These are phyloP conservation scores for Amanita rimosa DNA, from an alignment of 768 basidiomycete genomes.

Conservation along the genomic window DNA sequence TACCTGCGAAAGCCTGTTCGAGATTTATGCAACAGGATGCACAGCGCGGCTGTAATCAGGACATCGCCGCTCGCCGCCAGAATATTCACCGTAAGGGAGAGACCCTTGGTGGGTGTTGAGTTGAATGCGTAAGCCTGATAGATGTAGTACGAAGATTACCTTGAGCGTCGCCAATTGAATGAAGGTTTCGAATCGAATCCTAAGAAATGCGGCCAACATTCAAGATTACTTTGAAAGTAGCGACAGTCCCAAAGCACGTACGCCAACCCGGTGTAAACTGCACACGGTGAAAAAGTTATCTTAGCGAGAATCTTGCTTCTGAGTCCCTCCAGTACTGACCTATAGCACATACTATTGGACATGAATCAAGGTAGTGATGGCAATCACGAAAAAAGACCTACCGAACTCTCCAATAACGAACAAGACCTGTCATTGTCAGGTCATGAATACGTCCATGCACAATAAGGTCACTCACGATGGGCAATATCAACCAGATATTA, in stretches of 20 bases:
- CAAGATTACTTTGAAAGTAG: neutral
- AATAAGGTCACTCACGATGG: conserved; percentile 10
- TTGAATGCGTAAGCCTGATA: neutral
- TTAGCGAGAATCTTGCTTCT: neutral
- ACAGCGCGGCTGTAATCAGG: conserved; percentile 29
- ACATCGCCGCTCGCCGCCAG: conserved; percentile 31
- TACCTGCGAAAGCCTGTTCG: conserved; percentile 36
- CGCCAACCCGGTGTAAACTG: conserved; percentile 26
- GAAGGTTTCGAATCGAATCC: conserved; percentile 21
- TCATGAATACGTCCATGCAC: neutral
- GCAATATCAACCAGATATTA: conserved; percentile 11
- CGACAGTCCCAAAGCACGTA: conserved; percentile 13
- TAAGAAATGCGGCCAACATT: conserved; percentile 6
- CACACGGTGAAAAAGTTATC: neutral
- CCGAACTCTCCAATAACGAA: conserved; percentile 18
- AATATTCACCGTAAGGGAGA: conserved; percentile 32
- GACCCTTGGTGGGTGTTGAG: conserved; percentile 12
- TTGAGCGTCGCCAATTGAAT: conserved; percentile 22
- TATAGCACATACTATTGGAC: conserved; percentile 12
- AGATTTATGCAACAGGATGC: conserved; percentile 25
- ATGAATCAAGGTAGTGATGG: neutral
- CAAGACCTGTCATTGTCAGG: conserved; percentile 6
- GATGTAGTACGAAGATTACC: conserved; percentile 7
- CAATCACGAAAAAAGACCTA: conserved; percentile 3
- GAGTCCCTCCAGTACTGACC: conserved; percentile 8